Evolutionary conservation across 495 filamentous ascomycete species (phyloP), one percentile per base, ranked within the genome.

Genomic region (Penicillium paxilli): DNA sequence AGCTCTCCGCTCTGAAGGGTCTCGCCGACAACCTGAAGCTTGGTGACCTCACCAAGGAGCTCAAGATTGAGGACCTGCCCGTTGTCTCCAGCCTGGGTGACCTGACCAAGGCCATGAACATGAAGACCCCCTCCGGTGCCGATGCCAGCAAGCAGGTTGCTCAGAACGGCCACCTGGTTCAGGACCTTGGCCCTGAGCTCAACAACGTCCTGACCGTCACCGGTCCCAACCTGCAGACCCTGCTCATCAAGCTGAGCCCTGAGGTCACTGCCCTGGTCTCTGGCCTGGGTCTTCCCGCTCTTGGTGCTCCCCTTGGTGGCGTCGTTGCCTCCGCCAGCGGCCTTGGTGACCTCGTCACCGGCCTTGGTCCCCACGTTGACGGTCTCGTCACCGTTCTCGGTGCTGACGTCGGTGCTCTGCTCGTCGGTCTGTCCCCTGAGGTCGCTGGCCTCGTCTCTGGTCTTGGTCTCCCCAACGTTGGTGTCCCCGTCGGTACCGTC

Each of bases 361-460:
- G 52, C 25, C 60, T 71, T 28, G 68, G 66, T 55, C 64, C 59
- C 44, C 30, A 52, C 33, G 59, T 69, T 30, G 64, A 69, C 33
- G 62, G 59, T 24, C 63, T 67, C 54, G 60, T 71, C 51, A 67
- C 62, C 51, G 62, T 70, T 51, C 54, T 63, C 40, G 68, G 68
- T 46, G 62, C 60, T 51, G 62, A 67, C 25, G 61, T 59, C 45
- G 51, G 57, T 49, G 59, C 56, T 42, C 66, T 71, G 40, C 68
- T 71, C 50, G 52, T 71, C 28, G 49, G 60, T 45, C 64, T 71
- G 49, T 69, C 64, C 56, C 68, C 68, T 32, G 68, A 71, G 51
- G 60, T 71, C 19, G 49, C 68, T 41, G 56, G 51, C 41, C 64
- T 70, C 55, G 58, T 71, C 55, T 60, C 58, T 30, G 67, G 68